Conservation (phyloP, 2,329 filamentous ascomycete species). For the Sporothrix pseudoabietina region DNA sequence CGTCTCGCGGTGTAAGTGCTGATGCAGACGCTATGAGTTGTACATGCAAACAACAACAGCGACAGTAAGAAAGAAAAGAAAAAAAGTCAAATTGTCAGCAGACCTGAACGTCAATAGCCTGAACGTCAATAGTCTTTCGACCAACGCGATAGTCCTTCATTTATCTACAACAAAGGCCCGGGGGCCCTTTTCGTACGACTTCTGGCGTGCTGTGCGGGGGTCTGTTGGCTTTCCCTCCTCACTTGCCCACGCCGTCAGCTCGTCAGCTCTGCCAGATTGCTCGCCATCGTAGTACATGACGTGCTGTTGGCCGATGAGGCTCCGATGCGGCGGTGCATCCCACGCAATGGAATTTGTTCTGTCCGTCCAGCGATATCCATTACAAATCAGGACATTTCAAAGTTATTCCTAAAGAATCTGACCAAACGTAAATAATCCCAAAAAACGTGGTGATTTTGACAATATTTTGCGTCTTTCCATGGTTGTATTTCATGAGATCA, state of each 20-base stretch:
- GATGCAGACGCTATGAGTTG: not conserved
- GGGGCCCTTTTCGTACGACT: not conserved
- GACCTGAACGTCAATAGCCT: not conserved
- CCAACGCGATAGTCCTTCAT: not conserved
- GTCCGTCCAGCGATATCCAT: not conserved
- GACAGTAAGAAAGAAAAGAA: not conserved
- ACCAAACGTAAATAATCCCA: not conserved
- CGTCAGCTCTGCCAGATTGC: slow-evolving; percentile 6
- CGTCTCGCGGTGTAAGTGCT: too few species aligned
- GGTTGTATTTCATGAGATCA: not conserved
- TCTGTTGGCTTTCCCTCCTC: not conserved
- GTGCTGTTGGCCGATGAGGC: slow-evolving; percentile 14
- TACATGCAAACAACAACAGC: not conserved
- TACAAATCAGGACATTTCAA: not conserved
- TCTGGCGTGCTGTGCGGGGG: slow-evolving; percentile 6
- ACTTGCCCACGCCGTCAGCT: slow-evolving; percentile 7
- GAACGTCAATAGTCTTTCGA: not conserved
- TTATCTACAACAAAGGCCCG: not conserved
- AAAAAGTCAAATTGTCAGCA: not conserved
- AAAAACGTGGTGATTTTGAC: not conserved
- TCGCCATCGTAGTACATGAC: slow-evolving; percentile 14
- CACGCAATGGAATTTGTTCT: not conserved
- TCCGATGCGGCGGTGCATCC: not conserved
- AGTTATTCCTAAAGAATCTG: not conserved
- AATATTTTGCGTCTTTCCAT: not conserved